Percentiles rank a stretch among this genome's conserved stretches.
Evolutionary conservation across 208 protist genomes (phyloP).

Genomic region (Trypanosoma lewisi): DNA sequence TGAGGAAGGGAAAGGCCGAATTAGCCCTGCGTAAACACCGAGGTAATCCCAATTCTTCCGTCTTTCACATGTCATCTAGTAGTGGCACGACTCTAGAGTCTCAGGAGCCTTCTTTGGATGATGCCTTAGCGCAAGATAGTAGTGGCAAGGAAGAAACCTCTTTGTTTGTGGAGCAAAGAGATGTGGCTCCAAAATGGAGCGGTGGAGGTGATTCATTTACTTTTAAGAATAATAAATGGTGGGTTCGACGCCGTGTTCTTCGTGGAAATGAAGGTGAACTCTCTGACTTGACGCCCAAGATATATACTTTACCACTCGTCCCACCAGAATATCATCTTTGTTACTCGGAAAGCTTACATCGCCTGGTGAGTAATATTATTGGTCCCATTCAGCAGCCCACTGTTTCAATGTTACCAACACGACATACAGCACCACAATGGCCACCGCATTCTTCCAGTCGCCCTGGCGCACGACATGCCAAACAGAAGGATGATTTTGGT

Average conservation of each 20-base stretch:
- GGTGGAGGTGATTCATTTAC: not conserved
- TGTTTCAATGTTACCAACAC: conserved; percentile 52
- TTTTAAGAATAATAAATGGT: conserved; percentile 7
- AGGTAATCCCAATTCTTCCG: not conserved
- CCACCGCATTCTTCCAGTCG: conserved; percentile 58
- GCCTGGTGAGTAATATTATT: conserved; percentile 68
- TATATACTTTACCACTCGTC: conserved; percentile 42
- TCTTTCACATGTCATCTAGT: not conserved
- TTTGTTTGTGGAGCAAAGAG: no score
- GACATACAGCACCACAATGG: conserved; percentile 77
- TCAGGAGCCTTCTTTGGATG: conserved; percentile 1
- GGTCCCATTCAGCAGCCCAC: conserved; percentile 81
- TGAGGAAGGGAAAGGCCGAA: conserved; percentile 25
- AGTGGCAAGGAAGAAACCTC: not conserved
- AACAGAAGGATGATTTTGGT: conserved; percentile 7
- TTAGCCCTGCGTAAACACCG: not conserved
- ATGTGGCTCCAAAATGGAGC: not conserved
- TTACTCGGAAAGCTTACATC: conserved; percentile 63
- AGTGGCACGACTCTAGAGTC: not conserved
- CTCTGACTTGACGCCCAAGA: conserved; percentile 40
- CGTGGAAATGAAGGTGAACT: conserved; percentile 58
- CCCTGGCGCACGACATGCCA: conserved; percentile 4
- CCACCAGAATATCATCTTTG: conserved; percentile 39
- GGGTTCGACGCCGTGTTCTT: conserved; percentile 52
- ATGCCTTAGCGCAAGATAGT: not conserved